Conservation (phyloP, 1,284 basidiomycete genomes). For the Volvariella volvacea region DNA sequence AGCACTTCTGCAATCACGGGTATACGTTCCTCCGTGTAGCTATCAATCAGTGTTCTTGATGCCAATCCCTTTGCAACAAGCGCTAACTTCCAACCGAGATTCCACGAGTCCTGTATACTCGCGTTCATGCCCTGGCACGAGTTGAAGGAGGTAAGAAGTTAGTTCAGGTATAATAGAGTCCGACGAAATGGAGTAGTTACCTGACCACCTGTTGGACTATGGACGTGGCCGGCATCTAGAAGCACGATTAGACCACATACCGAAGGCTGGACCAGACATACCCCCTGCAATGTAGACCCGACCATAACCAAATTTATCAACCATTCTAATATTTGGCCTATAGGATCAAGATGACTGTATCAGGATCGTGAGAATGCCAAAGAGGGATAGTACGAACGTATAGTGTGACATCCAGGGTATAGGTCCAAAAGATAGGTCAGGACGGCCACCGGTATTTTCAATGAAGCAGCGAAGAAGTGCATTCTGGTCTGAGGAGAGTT, state of each 20-base stretch:
- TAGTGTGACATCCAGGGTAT: constrained; percentile 25
- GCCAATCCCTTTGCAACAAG: constrained; percentile 32
- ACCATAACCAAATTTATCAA: constrained; percentile 17
- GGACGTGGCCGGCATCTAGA: constrained; percentile 35
- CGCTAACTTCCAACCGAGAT: constrained; percentile 43
- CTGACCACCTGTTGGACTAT: constrained; percentile 40
- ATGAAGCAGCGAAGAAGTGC: constrained; percentile 23
- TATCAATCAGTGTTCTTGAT: constrained; percentile 26
- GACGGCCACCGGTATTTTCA: constrained; percentile 21
- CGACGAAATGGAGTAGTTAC: constrained; percentile 9
- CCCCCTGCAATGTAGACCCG: constrained; percentile 21
- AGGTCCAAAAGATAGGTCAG: constrained; percentile 26
- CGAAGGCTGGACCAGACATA: constrained; percentile 2
- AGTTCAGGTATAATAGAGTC: background rate
- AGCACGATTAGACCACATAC: background rate
- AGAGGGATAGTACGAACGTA: constrained; percentile 16
- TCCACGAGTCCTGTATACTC: constrained; percentile 26
- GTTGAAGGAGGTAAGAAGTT: background rate
- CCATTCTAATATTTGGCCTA: constrained; percentile 25
- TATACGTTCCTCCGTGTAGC: constrained; percentile 36
- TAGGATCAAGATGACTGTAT: constrained; percentile 9
- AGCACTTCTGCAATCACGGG: constrained; percentile 34
- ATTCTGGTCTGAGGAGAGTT: constrained; percentile 21
- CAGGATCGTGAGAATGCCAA: constrained; percentile 19
- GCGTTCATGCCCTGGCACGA: constrained; percentile 30